Evolutionary conservation across 257 asterid genomes (phyloP).

Genomic region (Nicotiana noctiflora): DNA sequence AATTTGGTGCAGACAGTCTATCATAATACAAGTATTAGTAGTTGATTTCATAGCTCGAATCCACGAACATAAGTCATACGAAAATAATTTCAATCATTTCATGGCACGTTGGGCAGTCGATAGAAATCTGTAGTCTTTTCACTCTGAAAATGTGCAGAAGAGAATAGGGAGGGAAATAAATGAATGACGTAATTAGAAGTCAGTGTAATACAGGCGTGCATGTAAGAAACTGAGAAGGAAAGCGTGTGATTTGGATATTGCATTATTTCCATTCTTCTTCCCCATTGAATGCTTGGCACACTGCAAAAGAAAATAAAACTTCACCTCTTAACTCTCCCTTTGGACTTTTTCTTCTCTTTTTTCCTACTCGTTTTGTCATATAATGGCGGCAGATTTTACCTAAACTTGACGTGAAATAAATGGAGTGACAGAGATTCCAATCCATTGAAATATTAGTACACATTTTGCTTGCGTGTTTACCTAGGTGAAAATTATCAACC

Average conservation of each 20-base stretch:
- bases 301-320: not conserved
- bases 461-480: not conserved
- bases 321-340: slow-evolving; percentile 13
- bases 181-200: slow-evolving; percentile 11
- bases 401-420: not conserved
- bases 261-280: slow-evolving; percentile 15
- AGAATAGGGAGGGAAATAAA: not conserved
- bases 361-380: not conserved
- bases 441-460: not conserved
- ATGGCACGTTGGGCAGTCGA: no score
- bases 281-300: not conserved
- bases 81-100: no score
- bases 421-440: no score
- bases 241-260: slow-evolving; percentile 30
- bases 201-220: slow-evolving; percentile 36
- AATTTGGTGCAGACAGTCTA: no score
- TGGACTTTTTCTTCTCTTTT: not conserved
- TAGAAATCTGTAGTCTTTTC: no score
- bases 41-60: no score
- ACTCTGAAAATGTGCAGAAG: not conserved
- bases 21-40: fast-evolving
- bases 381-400: not conserved
- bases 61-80: no score
- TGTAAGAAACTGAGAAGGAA: slow-evolving; percentile 6
- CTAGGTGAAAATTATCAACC: not conserved